These are phyloP conservation scores for Rhododendron henanense DNA, from an alignment of 148 eudicot genomes.

Conservation along the genomic window DNA sequence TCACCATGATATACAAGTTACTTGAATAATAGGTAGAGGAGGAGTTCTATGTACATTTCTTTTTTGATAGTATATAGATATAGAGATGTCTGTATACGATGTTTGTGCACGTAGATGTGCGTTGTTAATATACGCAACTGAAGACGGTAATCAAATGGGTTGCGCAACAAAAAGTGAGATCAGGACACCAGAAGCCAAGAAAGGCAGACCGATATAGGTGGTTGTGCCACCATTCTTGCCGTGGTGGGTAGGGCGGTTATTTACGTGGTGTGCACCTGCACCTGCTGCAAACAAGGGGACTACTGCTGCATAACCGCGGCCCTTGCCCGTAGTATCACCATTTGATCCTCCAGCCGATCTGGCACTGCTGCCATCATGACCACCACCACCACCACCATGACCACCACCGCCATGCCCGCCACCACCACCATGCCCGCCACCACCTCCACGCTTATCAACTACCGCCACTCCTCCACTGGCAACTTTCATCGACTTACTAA, in stretches of 20 bases:
- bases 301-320: neutral
- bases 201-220: neutral
- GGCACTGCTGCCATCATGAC: neutral
- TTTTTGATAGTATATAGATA: neutral
- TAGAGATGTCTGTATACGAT: neutral
- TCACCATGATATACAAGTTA: neutral
- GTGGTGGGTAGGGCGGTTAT: neutral
- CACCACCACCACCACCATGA: neutral
- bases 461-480: neutral
- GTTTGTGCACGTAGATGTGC: neutral
- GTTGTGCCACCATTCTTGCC: conserved; percentile 1
- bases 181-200: neutral
- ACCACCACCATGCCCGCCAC: neutral
- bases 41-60: neutral
- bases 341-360: neutral
- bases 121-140: neutral
- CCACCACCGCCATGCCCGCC: neutral
- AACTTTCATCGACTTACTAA: neutral
- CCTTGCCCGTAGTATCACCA: neutral
- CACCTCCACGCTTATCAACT: conserved; percentile 2
- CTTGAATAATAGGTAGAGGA: no score
- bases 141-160: neutral
- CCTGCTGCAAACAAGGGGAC: conserved; percentile 8
- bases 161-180: neutral
- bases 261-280: neutral